Conservation (phyloP, 2,329 filamentous ascomycete genomes). For the Coniochaeta sp. region DNA sequence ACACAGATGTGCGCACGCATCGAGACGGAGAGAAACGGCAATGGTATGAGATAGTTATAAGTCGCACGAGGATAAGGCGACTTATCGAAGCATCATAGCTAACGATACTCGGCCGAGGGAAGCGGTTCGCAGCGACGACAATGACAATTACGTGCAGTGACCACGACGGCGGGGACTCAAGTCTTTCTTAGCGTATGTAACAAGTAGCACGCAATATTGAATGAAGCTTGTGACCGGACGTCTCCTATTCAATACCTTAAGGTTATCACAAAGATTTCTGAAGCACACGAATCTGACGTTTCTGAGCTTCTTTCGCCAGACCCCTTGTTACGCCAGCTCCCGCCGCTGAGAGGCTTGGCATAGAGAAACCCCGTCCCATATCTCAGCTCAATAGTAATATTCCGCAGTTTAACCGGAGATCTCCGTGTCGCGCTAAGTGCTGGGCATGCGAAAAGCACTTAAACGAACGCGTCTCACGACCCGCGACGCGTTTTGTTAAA, state of each 20-base stretch:
- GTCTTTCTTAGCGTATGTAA: neutral
- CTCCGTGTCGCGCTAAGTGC: neutral
- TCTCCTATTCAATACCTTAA: neutral
- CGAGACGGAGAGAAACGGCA: neutral
- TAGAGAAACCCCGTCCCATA: neutral
- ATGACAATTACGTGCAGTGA: neutral
- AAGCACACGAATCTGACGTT: neutral
- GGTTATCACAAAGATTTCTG: neutral
- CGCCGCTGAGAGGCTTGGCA: neutral
- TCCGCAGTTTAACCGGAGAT: neutral
- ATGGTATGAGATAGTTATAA: neutral
- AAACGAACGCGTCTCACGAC: too few species aligned
- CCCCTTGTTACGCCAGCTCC: neutral
- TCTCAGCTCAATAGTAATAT: neutral
- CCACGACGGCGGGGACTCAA: neutral
- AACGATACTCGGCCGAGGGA: neutral
- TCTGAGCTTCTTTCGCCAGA: neutral
- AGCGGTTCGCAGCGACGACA: neutral
- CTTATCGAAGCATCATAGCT: slow-evolving; percentile 2
- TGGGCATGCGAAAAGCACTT: too few species aligned
- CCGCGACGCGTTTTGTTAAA: too few species aligned
- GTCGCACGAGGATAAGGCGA: neutral
- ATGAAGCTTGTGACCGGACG: neutral
- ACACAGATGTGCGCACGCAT: neutral
- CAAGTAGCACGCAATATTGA: neutral